Conservation (phyloP, 75 land plant species). For the Selaginella moellendorffii region DNA sequence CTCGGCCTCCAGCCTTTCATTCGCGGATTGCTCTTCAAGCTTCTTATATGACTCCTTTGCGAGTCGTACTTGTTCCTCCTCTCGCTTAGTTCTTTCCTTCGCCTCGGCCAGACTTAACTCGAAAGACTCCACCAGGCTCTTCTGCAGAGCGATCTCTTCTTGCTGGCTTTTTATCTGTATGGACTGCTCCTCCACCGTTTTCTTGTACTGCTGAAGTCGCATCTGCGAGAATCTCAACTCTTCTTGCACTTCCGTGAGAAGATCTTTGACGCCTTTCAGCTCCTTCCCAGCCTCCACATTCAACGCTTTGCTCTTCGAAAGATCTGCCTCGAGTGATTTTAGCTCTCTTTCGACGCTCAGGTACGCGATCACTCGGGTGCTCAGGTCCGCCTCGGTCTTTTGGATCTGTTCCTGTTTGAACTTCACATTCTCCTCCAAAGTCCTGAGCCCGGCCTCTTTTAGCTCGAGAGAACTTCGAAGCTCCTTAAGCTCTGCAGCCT, state of each 20-base stretch:
- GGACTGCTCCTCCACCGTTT: constrained; percentile 38
- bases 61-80: constrained; percentile 33
- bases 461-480: constrained; percentile 30
- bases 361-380: constrained; percentile 46
- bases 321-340: constrained; percentile 32
- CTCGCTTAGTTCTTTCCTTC: constrained; percentile 35
- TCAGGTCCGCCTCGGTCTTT: constrained; percentile 41
- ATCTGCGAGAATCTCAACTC: constrained; percentile 53
- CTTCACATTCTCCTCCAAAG: constrained; percentile 19
- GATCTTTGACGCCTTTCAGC: constrained; percentile 32
- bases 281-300: constrained; percentile 31
- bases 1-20: constrained; percentile 27
- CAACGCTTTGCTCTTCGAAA: constrained; percentile 20
- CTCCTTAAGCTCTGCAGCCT: constrained; percentile 31
- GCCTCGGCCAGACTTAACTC: constrained; percentile 37
- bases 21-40: constrained; percentile 36
- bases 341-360: constrained; percentile 45
- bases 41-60: constrained; percentile 31
- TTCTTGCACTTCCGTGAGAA: constrained; percentile 47
- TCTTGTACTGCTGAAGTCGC: constrained; percentile 29
- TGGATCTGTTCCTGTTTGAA: constrained; percentile 38
- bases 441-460: constrained; percentile 38
- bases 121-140: constrained; percentile 20
- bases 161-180: constrained; percentile 30
- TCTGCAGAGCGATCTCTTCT: constrained; percentile 42